Evolutionary conservation across 2,329 filamentous ascomycete species (phyloP).

Genomic region (Microascus cirrosus): DNA sequence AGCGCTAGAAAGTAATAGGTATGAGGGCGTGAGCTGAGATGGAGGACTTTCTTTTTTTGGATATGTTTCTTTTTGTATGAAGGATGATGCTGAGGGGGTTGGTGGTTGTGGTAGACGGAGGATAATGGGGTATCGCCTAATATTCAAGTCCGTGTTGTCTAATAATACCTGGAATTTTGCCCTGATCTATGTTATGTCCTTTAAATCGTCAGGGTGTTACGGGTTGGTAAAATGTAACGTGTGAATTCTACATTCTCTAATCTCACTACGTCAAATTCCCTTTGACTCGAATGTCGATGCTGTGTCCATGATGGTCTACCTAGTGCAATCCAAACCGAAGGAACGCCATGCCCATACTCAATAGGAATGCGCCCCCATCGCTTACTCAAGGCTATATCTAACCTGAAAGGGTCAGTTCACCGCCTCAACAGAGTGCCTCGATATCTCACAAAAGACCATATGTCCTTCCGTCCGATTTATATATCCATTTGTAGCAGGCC

Average conservation of each 20-base stretch:
- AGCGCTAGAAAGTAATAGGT: background rate
- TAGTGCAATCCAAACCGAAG: background rate
- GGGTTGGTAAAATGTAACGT: background rate
- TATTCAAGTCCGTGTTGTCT: background rate
- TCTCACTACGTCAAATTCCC: too few species aligned
- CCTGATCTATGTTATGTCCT: background rate
- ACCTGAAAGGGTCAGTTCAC: too few species aligned
- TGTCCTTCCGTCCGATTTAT: background rate
- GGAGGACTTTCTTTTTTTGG: background rate
- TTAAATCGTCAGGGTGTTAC: too few species aligned
- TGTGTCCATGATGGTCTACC: background rate
- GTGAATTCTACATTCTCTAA: background rate
- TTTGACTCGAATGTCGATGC: too few species aligned
- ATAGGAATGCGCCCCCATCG: too few species aligned
- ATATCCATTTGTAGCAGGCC: background rate
- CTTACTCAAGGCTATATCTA: too few species aligned
- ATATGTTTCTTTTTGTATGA: background rate
- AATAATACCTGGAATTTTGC: background rate
- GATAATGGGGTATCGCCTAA: background rate
- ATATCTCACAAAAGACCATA: too few species aligned
- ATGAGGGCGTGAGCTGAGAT: background rate
- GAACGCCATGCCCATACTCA: background rate
- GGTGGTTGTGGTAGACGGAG: background rate
- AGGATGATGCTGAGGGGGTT: background rate
- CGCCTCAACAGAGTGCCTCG: too few species aligned